phyloP scores from a whole-genome alignment of 306 rosid species.

The Phaseolus lunatus region DNA sequence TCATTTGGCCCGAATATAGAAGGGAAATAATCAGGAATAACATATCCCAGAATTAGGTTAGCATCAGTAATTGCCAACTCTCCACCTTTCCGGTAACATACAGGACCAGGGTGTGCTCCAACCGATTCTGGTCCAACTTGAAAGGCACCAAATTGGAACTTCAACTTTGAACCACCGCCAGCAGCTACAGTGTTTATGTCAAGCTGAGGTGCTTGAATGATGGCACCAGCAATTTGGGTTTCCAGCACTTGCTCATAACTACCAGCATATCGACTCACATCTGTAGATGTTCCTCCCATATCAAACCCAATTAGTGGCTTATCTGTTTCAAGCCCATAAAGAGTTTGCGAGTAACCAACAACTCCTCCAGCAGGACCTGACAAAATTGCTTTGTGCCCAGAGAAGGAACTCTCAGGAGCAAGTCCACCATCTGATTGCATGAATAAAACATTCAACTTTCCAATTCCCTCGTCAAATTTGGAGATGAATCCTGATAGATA shows the following conservation, averaged over 20 bases:
- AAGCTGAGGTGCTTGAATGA: constrained; percentile 96
- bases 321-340: constrained; percentile 80
- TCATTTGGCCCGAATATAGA: constrained; percentile 88
- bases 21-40: constrained; percentile 93
- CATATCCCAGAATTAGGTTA: constrained; percentile 80
- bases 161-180: constrained; percentile 94
- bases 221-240: constrained; percentile 91
- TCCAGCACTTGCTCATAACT: constrained; percentile 93
- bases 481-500: constrained; percentile 93
- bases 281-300: constrained; percentile 99
- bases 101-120: constrained; percentile 99
- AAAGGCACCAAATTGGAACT: constrained; percentile 89
- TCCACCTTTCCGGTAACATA: constrained; percentile 91
- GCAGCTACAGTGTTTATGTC: constrained; percentile 98
- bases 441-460: constrained; percentile 84
- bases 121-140: constrained; percentile 94
- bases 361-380: constrained; percentile 99
- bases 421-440: constrained; percentile 99
- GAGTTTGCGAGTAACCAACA: constrained; percentile 96
- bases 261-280: constrained; percentile 95
- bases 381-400: constrained; percentile 93
- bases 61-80: constrained; percentile 98
- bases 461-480: constrained; percentile 77
- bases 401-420: constrained; percentile 89
- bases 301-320: constrained; percentile 95